Evolutionary conservation across 208 protist genomes (phyloP).

Genomic region (Angomonas ambiguus): DNA sequence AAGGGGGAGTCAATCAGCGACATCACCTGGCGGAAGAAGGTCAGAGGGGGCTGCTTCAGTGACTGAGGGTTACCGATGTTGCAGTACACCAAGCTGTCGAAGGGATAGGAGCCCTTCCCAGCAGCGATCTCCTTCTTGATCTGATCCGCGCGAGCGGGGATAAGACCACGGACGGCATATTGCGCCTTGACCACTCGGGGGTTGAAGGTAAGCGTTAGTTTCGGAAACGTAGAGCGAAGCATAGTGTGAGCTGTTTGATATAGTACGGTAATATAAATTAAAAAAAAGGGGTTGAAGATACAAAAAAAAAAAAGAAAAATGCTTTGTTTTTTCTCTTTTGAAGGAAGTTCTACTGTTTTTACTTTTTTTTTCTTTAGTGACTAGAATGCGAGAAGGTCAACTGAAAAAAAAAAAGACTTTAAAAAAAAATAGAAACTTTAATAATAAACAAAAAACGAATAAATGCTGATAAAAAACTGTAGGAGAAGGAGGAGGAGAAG

Average conservation of each 20-base stretch:
- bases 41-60: constrained; percentile 95
- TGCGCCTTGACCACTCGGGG: constrained; percentile 59
- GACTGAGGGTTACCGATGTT: constrained; percentile 99
- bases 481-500: neutral
- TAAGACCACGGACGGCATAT: constrained; percentile 88
- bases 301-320: neutral
- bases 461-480: neutral
- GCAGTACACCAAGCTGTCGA: constrained; percentile 94
- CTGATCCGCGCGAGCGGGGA: constrained; percentile 70
- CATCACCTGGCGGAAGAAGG: constrained; percentile 95
- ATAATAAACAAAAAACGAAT: neutral
- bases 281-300: neutral
- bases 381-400: too few relatives aligned
- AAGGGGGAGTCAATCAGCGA: constrained; percentile 71
- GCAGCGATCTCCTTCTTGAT: constrained; percentile 63
- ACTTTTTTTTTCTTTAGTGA: too few relatives aligned
- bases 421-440: neutral
- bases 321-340: too few relatives aligned
- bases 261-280: neutral
- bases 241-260: too few relatives aligned
- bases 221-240: neutral
- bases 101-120: constrained; percentile 42
- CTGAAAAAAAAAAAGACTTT: too few relatives aligned
- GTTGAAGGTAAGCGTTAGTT: constrained; percentile 34
- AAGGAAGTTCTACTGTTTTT: too few relatives aligned